Evolutionary conservation across 1,284 basidiomycete genomes (phyloP), one percentile per base, ranked within the genome.

Genomic region (Pseudozyma hubeiensis): DNA sequence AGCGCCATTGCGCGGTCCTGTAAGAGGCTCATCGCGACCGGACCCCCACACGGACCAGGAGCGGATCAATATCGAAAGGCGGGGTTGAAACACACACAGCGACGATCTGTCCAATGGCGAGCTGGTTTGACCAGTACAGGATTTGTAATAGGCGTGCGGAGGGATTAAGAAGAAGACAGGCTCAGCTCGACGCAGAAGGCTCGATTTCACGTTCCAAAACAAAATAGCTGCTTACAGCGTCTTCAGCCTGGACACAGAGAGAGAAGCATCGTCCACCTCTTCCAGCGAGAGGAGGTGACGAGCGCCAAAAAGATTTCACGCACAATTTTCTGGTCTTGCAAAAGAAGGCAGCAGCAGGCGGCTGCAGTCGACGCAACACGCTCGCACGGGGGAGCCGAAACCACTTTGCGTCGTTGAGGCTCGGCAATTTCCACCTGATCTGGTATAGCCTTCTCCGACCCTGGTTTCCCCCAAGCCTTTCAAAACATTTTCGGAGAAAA

Each of bases 131-230:
- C 24, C 24, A 24, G 24, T 24, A 24, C n/a, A 14, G 40, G 10
- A 41, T 41, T 41, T 41, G 40, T 41, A 41, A 41, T 41, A 13
- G 13, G 40, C 35, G 11, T 14, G 40, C 11, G 7, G 10, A 16
- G 40, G 9, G 35, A 37, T 5, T 5, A 14, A 37, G 35, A 9
- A 14, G 35, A 2, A 5, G 40, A 41, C 40, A n/a, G 40, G 24
- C 24, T 24, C 24, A 24, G 24, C 24, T 24, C 24, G 24, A 24
- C 48, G 48, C 41, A 43, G 17, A 43, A 24, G 8, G 41, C 41
- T 43, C 24, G 51, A 53, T 53, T 53, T 53, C 51, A 53, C 51
- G 40, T 35, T 52, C 29, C 13, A 52, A 52, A 52, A 52, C 17
- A 49, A 17, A 24, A 24, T 4, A 24, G 24, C 24, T 24, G 24